Base-by-base conservation (phyloP, 2,329 filamentous ascomycete species). In the Pseudogymnoascus sp. region DNA sequence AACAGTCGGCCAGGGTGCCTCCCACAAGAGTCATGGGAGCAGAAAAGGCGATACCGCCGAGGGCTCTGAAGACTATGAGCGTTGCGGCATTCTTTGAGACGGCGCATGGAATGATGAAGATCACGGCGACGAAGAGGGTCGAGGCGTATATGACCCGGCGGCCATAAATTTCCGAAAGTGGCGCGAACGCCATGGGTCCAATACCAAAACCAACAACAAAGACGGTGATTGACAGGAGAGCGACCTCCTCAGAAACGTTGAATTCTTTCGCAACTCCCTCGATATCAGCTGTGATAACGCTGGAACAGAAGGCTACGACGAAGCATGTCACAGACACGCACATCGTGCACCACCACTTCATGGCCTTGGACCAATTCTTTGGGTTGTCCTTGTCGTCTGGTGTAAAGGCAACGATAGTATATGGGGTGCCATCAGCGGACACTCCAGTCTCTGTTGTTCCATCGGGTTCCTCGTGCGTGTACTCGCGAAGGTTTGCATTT, bases 21-120 rank as follows among this genome's bases (percentile, higher is more conserved):
- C 90, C 91, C 7, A 93, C 90, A 1, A 95, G 81, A 0, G 90
- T 93, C 88, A 96, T 93, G 2, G 91, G 90, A 0, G 90, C 90
- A 10, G 88, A 92, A 72, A 93, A 93, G 5, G 89, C 89, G 63
- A 95, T 90, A 53, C 91, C 91, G 66, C 91, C 90, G 64, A 96
- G 89, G 53, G 86, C 79, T 65, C 91, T 85, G 72, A 87, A 91
- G 26, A 91, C 86, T 5, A 96, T 79, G 6, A 96, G 81, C 0
- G 90, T 95, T 22, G 76, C 82, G 31, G 93, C 90, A 68, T 93
- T 95, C 69, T 87, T 79, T 3, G 90, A 80, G 0, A 93, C 84
- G 1, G 90, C 90, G 66, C 89, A 90, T 1, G 90, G 90, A 64
- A 96, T 90, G 67, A 91, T 82, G 75, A 95, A 95, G 59, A 95